A percentile compares a stretch with the other conserved stretches of the same genome.
Conservation (phyloP, 805 yeast genomes). For the Blastobotrys robertii region DNA sequence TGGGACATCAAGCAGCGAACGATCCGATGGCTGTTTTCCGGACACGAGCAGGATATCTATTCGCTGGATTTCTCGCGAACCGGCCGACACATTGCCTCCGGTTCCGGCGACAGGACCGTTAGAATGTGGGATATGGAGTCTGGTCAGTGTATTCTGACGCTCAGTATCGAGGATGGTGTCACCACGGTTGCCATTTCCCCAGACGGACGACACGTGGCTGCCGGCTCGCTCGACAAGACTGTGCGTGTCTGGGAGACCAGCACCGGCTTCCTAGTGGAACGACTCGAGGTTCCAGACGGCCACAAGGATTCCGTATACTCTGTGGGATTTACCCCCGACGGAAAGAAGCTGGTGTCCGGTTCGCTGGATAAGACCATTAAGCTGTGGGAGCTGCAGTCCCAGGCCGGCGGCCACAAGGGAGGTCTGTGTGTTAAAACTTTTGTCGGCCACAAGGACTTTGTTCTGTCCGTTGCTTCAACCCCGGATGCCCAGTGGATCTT, state of each 20-base stretch:
- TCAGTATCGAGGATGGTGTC: conserved; percentile 93
- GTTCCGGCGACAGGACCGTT: conserved; percentile 94
- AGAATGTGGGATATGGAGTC: conserved; percentile 91
- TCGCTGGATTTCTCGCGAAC: conserved; percentile 91
- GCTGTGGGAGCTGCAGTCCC: conserved; percentile 76
- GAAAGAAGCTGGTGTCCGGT: conserved; percentile 87
- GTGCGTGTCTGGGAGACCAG: conserved; percentile 96
- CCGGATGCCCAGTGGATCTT: conserved; percentile 86
- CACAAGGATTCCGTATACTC: conserved; percentile 94
- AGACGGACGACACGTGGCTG: conserved; percentile 88
- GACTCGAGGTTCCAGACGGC: conserved; percentile 89
- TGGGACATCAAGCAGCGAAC: conserved; percentile 90
- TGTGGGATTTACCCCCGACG: conserved; percentile 86
- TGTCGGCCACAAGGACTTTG: conserved; percentile 94
- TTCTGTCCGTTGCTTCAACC: conserved; percentile 84
- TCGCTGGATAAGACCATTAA: conserved; percentile 93
- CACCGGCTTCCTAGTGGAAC: conserved; percentile 83
- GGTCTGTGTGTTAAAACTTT: conserved; percentile 77
- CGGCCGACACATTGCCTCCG: conserved; percentile 87
- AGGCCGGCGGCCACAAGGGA: conserved; percentile 32
- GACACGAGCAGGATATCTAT: conserved; percentile 97
- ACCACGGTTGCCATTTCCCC: conserved; percentile 97
- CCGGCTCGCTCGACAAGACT: conserved; percentile 90
- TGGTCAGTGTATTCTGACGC: conserved; percentile 79
- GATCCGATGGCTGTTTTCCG: conserved; percentile 68